Base-by-base conservation (phyloP, 2,329 filamentous ascomycete species). In the Laburnicola sp. region DNA sequence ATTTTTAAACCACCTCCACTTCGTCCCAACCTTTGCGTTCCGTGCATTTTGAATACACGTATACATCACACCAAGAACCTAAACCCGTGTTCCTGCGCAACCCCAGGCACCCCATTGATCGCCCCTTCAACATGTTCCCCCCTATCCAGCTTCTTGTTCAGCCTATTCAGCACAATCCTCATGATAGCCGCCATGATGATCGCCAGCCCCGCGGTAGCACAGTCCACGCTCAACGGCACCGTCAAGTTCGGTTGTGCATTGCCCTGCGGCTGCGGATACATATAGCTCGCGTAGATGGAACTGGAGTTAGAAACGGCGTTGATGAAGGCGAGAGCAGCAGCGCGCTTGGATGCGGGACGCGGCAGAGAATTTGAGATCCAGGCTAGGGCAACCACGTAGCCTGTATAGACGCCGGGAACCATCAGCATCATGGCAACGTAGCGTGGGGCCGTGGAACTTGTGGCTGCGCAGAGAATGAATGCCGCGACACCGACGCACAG, bases 61-160 rank as follows among this genome's bases (percentile, higher is more conserved):
- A n/a, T n/a, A n/a, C n/a, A 32, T 56, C 60, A 86, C 39, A 86
- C 65, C 69, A 85, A 79, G 65, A 88, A 89, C 31, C 86, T 78
- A 69, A 89, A 89, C 0, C 86, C 85, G 61, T 83, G 81, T 49
- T 79, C 75, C 8, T 76, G 80, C 22, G 80, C 83, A 58, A 80
- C 78, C 0, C 81, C 82, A 0, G 83, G 81, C 39, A 81, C 72
- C 8, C 64, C 69, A 56, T 85, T 83, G 56, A 86, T 80, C 1
- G 74, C 77, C 0, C 77, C 78, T 39, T 80, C 74, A 2, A 81
- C 74, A 52, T 72, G 74, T 59, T 87, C 81, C 0, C 86, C 87
- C 10, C 77, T 75, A 40, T 89, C 87, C 2, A 91, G 75, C 70
- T 84, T 88, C 75, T 80, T 84, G 64, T 91, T 92, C 61, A 90